phyloP scores from a whole-genome alignment of 805 yeast genomes.

The Huiozyma naganishii region DNA sequence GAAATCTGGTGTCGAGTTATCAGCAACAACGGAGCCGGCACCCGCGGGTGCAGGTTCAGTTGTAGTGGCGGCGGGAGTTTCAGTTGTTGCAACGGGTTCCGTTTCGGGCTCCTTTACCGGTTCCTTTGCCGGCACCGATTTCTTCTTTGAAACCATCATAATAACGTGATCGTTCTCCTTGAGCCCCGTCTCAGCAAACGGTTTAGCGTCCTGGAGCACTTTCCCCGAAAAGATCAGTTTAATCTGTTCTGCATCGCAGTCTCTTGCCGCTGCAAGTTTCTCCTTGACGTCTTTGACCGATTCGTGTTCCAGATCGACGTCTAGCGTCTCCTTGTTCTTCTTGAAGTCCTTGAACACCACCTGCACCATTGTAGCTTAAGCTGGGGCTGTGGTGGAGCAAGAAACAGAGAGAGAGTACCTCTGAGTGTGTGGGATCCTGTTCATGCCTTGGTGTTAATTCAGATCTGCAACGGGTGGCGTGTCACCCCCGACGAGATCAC shows the following conservation, averaged over 20 bases:
- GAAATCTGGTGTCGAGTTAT: constrained; percentile 38
- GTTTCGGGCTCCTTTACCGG: constrained; percentile 17
- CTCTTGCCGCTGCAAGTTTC: constrained; percentile 56
- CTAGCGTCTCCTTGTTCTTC: constrained; percentile 76
- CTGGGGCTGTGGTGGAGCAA: too few species aligned
- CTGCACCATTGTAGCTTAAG: constrained; percentile 12
- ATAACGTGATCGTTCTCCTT: constrained; percentile 82
- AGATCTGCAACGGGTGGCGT: too few species aligned
- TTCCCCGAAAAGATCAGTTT: constrained; percentile 90
- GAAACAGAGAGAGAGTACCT: too few species aligned
- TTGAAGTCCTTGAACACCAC: constrained; percentile 73
- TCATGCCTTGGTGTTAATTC: too few species aligned
- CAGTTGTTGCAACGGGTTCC: constrained; percentile 12
- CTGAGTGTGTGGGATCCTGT: too few species aligned
- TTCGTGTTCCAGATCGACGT: constrained; percentile 50
- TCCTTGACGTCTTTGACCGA: constrained; percentile 64
- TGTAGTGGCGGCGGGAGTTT: constrained; percentile 14
- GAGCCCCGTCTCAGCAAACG: constrained; percentile 59
- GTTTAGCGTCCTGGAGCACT: constrained; percentile 74
- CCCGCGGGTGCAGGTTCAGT: constrained; percentile 13
- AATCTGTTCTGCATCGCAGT: constrained; percentile 60
- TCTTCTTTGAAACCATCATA: constrained; percentile 71
- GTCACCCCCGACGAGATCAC: too few species aligned
- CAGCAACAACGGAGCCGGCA: constrained; percentile 16
- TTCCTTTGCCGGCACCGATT: constrained; percentile 23